phyloP scores from a whole-genome alignment of 2,329 filamentous ascomycete species.

The Trichoderma polysporum region DNA sequence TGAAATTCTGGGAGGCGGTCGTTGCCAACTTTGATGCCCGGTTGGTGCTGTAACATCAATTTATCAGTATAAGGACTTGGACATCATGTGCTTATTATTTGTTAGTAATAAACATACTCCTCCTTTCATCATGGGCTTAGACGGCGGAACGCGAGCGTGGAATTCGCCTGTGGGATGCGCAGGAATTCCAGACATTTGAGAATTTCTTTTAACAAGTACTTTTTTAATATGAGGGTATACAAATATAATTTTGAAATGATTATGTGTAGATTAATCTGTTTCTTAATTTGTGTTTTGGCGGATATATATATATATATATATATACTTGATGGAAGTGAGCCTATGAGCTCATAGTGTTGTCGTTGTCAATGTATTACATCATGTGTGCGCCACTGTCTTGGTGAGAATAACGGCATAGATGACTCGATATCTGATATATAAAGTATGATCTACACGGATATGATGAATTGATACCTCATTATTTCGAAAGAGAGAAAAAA shows the following conservation, averaged over 20 bases:
- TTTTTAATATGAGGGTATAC: background rate
- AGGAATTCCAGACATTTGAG: background rate
- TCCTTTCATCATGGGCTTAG: conserved; percentile 21
- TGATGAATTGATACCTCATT: conserved; percentile 4
- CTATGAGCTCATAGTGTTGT: conserved; percentile 7
- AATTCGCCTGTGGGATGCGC: conserved; percentile 6
- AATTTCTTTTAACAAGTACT: background rate
- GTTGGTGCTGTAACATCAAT: conserved; percentile 56
- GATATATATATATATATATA: background rate
- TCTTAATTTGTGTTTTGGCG: background rate
- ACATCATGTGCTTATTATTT: background rate
- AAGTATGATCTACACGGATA: background rate
- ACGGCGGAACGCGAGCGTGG: conserved; percentile 10
- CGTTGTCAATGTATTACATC: background rate
- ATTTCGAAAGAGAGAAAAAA: background rate
- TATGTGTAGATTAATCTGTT: too few species aligned
- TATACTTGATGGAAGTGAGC: background rate
- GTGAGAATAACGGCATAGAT: background rate
- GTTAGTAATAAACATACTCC: conserved; percentile 16
- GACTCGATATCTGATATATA: background rate
- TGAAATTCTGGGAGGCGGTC: conserved; percentile 63
- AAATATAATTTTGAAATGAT: background rate
- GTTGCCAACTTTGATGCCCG: conserved; percentile 59
- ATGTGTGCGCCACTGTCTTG: background rate
- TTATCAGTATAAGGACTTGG: background rate